A percentile compares a stretch with the other conserved stretches of the same genome.
phyloP scores from a whole-genome alignment of 495 filamentous ascomycete genomes.

The Daldinia grandis region DNA sequence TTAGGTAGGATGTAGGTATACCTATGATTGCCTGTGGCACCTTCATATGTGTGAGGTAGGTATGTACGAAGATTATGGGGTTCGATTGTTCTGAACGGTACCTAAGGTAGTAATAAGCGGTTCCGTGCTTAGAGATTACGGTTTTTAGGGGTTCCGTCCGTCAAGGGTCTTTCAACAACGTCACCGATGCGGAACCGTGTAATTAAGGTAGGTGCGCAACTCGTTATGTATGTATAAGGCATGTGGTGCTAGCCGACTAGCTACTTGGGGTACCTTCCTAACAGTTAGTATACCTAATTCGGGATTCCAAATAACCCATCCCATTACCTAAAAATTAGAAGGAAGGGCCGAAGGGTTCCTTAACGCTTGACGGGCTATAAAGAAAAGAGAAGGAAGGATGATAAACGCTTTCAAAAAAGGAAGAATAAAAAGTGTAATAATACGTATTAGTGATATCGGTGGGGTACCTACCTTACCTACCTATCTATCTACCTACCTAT shows the following conservation, averaged over 20 bases:
- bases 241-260: neutral
- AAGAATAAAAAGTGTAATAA: neutral
- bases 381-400: neutral
- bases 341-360: neutral
- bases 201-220: conserved; percentile 8
- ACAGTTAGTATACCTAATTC: conserved; percentile 5
- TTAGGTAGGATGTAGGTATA: conserved; percentile 7
- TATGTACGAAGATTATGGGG: neutral
- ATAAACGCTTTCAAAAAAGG: neutral
- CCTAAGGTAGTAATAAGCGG: conserved; percentile 2
- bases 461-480: conserved; percentile 13
- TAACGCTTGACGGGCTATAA: neutral
- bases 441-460: conserved; percentile 25
- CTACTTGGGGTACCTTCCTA: conserved; percentile 21
- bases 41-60: neutral
- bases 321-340: neutral
- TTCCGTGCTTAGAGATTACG: conserved; percentile 25
- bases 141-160: conserved; percentile 35
- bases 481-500: neutral
- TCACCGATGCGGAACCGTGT: conserved; percentile 29
- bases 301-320: neutral
- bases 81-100: conserved; percentile 27
- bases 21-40: conserved; percentile 13
- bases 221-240: neutral
- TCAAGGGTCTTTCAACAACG: conserved; percentile 36